These are phyloP conservation scores for Amanita exitialis DNA, from an alignment of 768 basidiomycete species.

Conservation along the genomic window DNA sequence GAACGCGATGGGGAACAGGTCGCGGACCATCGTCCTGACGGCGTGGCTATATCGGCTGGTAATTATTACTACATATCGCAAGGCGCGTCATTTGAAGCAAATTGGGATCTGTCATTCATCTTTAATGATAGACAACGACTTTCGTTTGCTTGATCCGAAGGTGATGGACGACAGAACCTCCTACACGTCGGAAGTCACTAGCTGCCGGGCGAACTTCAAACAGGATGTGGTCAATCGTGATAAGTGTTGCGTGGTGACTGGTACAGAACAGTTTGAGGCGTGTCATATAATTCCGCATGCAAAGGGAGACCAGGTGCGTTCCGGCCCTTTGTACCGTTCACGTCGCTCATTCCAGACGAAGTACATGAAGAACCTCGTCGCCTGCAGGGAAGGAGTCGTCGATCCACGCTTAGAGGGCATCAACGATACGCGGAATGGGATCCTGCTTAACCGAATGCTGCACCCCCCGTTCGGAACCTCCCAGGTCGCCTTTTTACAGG, in stretches of 20 bases:
- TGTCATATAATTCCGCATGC: constrained; percentile 8
- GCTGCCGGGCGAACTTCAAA: background rate
- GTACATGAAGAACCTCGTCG: constrained; percentile 6
- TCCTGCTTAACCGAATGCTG: constrained; percentile 4
- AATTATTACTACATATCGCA: constrained; percentile 7
- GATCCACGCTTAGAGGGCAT: constrained; percentile 4
- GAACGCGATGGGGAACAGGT: constrained; percentile 1
- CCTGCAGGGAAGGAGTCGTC: background rate
- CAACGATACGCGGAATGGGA: constrained; percentile 7
- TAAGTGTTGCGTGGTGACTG: constrained; percentile 5
- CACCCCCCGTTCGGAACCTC: constrained; percentile 3
- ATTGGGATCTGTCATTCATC: background rate
- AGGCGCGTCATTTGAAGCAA: constrained; percentile 2
- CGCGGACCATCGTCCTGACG: constrained; percentile 1
- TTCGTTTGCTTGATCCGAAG: constrained; percentile 7
- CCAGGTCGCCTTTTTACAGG: constrained; percentile 6
- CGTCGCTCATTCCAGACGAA: constrained; percentile 6
- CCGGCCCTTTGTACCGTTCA: background rate
- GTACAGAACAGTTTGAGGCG: background rate
- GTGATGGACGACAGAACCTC: constrained; percentile 10
- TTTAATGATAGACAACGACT: background rate
- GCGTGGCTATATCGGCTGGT: constrained; percentile 2
- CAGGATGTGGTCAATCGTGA: background rate
- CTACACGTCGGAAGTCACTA: constrained; percentile 10
- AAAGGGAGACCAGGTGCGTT: constrained; percentile 6